Percentiles rank a stretch among this genome's conserved stretches.
Evolutionary conservation across 345 rosid species (phyloP).

Genomic region (Durio zibethinus): DNA sequence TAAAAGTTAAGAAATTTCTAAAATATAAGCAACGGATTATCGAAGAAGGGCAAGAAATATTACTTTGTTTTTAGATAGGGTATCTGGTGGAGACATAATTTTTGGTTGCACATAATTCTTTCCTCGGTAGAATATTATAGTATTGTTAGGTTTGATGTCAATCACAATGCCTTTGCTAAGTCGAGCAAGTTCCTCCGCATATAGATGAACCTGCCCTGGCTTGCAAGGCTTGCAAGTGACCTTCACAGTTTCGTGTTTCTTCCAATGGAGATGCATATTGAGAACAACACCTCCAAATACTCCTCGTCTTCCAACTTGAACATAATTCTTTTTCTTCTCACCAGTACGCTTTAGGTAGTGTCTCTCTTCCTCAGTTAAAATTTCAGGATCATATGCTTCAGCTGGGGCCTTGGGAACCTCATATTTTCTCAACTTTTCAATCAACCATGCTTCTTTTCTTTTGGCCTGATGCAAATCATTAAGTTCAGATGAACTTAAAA

Average conservation of each 20-base stretch:
- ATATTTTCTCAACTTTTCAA: constrained; percentile 81
- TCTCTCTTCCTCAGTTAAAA: constrained; percentile 83
- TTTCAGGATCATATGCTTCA: constrained; percentile 75
- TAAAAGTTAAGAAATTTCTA: background rate
- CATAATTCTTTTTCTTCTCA: constrained; percentile 81
- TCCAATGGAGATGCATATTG: constrained; percentile 97
- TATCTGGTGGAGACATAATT: constrained; percentile 70
- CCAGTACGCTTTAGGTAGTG: constrained; percentile 90
- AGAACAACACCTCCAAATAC: constrained; percentile 95
- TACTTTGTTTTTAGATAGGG: constrained; percentile 80
- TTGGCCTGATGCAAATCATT: constrained; percentile 48
- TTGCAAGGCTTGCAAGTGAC: constrained; percentile 84
- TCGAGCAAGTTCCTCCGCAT: constrained; percentile 77
- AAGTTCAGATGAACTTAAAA: background rate
- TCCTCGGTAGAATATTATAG: constrained; percentile 77
- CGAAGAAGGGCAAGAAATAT: background rate
- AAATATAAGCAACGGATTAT: background rate
- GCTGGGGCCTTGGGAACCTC: constrained; percentile 53
- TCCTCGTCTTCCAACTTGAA: constrained; percentile 86
- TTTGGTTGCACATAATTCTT: constrained; percentile 83
- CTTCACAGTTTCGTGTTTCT: constrained; percentile 91
- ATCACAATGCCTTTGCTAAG: constrained; percentile 81
- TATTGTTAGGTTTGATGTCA: constrained; percentile 68
- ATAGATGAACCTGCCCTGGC: constrained; percentile 77
- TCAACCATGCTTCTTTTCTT: constrained; percentile 83